Percentiles rank a stretch among this genome's conserved stretches.
These are phyloP conservation scores for Rhodotorula glutinis DNA, from an alignment of 1,284 basidiomycete species.

Conservation along the genomic window DNA sequence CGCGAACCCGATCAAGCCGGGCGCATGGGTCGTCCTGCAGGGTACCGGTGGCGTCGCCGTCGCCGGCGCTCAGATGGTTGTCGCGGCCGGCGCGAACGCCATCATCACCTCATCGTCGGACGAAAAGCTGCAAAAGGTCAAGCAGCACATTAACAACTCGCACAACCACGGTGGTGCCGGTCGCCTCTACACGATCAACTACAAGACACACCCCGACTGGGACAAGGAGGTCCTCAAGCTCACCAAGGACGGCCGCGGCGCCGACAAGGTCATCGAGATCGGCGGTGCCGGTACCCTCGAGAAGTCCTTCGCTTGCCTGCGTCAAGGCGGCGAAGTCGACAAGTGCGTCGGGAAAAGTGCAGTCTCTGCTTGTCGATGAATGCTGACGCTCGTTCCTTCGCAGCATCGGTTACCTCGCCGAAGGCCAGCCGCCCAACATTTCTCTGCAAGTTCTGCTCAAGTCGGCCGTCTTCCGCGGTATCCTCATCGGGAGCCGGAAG, in stretches of 20 bases:
- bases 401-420: neutral
- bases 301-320: conserved; percentile 35
- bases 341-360: conserved; percentile 33
- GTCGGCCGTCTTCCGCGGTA: conserved; percentile 47
- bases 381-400: no score
- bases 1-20: conserved; percentile 43
- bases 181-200: conserved; percentile 54
- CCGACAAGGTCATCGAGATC: conserved; percentile 52
- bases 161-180: conserved; percentile 50
- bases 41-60: conserved; percentile 54
- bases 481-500: conserved; percentile 51
- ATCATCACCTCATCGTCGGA: conserved; percentile 63
- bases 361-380: no score
- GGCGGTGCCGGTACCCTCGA: conserved; percentile 44
- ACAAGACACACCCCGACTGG: conserved; percentile 59
- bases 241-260: conserved; percentile 57
- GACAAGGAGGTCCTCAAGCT: conserved; percentile 54
- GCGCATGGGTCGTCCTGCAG: conserved; percentile 50
- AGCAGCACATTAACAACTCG: conserved; percentile 46
- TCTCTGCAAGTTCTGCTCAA: neutral
- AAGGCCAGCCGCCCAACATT: conserved; percentile 9
- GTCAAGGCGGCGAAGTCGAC: conserved; percentile 33
- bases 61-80: conserved; percentile 57
- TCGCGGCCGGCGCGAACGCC: conserved; percentile 59
- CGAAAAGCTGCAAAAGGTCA: conserved; percentile 57